Conservation (phyloP, 2,329 filamentous ascomycete genomes). For the Claviceps sp. region DNA sequence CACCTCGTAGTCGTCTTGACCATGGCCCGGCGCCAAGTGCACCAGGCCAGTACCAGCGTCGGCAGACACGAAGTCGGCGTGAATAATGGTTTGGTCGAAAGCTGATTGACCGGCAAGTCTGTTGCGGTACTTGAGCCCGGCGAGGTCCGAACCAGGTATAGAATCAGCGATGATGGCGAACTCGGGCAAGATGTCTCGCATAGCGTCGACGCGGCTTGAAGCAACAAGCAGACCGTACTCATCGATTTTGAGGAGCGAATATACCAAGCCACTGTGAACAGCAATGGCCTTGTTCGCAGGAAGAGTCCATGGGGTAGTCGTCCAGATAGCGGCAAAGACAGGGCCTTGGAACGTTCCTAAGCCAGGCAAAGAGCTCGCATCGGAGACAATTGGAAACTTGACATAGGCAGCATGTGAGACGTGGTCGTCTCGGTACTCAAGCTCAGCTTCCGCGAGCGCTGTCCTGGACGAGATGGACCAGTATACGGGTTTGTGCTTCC, state of each 20-base stretch:
- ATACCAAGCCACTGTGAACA: constrained; percentile 60
- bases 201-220: constrained; percentile 50
- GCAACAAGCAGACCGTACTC: constrained; percentile 57
- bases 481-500: constrained; percentile 71
- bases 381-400: constrained; percentile 53
- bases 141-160: constrained; percentile 52
- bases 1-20: constrained; percentile 87
- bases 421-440: constrained; percentile 71
- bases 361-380: constrained; percentile 17
- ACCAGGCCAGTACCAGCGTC: constrained; percentile 93
- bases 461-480: constrained; percentile 72
- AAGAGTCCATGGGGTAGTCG: constrained; percentile 94
- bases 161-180: constrained; percentile 39
- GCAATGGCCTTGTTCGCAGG: constrained; percentile 87
- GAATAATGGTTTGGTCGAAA: constrained; percentile 54
- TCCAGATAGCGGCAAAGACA: constrained; percentile 87
- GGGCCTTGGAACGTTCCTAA: constrained; percentile 29
- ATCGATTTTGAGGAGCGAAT: constrained; percentile 49
- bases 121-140: constrained; percentile 55
- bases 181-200: constrained; percentile 35
- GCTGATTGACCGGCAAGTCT: constrained; percentile 48
- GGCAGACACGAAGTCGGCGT: constrained; percentile 78
- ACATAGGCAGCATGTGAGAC: constrained; percentile 64
- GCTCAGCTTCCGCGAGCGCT: constrained; percentile 69
- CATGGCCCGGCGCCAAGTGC: constrained; percentile 86